These are phyloP conservation scores for Neobulgaria alba DNA, from an alignment of 2,329 filamentous ascomycete genomes.

Conservation along the genomic window DNA sequence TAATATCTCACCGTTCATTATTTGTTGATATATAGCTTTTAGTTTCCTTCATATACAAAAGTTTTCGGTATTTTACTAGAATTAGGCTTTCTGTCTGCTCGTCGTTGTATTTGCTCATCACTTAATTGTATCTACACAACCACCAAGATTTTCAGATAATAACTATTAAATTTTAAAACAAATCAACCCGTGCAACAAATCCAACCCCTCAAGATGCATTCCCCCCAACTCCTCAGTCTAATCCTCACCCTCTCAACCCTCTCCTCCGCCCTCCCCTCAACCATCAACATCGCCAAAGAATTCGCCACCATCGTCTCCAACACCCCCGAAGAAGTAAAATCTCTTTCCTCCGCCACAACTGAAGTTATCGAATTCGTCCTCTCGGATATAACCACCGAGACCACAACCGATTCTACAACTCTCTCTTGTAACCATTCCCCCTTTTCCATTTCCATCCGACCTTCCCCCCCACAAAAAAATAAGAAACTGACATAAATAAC, in stretches of 20 bases:
- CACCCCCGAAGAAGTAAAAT: constrained; percentile 1
- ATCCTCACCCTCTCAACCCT: neutral
- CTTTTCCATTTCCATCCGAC: constrained; percentile 10
- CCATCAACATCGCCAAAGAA: neutral
- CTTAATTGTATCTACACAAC: neutral
- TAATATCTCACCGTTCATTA: neutral
- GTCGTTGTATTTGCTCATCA: neutral
- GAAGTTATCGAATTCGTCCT: constrained; percentile 12
- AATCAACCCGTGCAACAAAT: neutral
- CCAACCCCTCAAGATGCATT: neutral
- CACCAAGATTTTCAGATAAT: neutral
- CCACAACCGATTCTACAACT: neutral
- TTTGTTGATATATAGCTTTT: neutral
- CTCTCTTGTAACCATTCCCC: neutral
- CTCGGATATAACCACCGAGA: constrained; percentile 6
- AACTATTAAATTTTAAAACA: neutral
- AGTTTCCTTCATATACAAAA: neutral
- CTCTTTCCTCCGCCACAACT: neutral
- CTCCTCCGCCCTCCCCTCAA: neutral
- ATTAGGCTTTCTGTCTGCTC: neutral
- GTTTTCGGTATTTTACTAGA: neutral
- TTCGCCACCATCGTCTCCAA: neutral
- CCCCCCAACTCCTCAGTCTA: neutral
- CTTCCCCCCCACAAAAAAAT: neutral
- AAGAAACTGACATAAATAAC: neutral